These are phyloP conservation scores for Fusarium hostae DNA, from an alignment of 2,329 filamentous ascomycete species.

Conservation along the genomic window DNA sequence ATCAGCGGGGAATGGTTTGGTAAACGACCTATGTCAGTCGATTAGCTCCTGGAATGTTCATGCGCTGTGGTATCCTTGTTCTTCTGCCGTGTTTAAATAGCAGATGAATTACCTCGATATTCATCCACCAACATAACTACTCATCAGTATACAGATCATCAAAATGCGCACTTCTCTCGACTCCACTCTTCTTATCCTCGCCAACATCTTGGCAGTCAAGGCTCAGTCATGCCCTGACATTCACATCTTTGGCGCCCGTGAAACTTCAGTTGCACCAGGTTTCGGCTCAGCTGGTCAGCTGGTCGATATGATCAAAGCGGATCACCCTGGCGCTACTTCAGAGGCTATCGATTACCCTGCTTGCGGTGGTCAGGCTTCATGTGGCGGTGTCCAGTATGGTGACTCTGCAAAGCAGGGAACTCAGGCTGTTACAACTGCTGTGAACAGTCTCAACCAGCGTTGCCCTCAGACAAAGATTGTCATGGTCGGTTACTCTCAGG, in stretches of 20 bases:
- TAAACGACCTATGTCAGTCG: background rate
- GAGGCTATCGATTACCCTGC: conserved; percentile 70
- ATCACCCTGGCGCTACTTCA: conserved; percentile 62
- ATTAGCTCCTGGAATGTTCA: background rate
- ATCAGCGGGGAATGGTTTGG: background rate
- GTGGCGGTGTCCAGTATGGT: conserved; percentile 69
- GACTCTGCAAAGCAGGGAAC: conserved; percentile 69
- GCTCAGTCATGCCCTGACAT: conserved; percentile 52
- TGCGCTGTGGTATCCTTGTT: background rate
- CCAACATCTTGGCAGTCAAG: conserved; percentile 9
- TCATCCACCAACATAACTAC: background rate
- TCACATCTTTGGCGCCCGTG: conserved; percentile 60
- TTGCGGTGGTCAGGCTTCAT: conserved; percentile 68
- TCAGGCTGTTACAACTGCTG: conserved; percentile 66
- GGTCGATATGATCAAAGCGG: conserved; percentile 60
- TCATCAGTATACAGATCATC: background rate
- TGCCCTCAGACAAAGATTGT: conserved; percentile 69
- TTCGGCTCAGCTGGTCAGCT: conserved; percentile 63
- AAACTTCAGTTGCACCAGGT: conserved; percentile 61
- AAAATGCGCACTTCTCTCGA: conserved; percentile 27
- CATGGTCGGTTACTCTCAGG: conserved; percentile 71
- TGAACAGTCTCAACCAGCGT: conserved; percentile 66
- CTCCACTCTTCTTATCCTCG: conserved; percentile 10
- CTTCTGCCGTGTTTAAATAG: background rate
- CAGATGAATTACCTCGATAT: fast-evolving